phyloP scores from a whole-genome alignment of 108 stramenopile species.

The Ochromonas danica region DNA sequence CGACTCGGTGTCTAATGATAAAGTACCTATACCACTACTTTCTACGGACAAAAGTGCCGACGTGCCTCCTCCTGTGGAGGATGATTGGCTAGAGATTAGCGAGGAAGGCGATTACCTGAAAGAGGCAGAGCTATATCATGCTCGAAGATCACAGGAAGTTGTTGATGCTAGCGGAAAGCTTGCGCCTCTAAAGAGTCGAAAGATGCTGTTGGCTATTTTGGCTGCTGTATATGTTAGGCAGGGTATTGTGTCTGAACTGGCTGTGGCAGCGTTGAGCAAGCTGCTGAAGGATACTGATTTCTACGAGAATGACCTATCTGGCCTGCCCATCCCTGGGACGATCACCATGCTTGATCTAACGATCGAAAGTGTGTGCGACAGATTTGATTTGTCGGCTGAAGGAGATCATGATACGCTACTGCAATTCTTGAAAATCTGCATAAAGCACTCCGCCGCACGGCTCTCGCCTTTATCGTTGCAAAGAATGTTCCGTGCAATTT shows the following conservation, averaged over 20 bases:
- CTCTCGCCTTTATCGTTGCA: background rate
- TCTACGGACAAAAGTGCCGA: background rate
- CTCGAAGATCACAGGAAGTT: background rate
- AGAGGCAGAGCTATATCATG: background rate
- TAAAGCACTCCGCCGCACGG: slow-evolving; percentile 1
- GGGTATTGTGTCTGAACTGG: slow-evolving; percentile 3
- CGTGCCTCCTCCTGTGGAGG: background rate
- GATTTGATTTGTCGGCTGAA: slow-evolving; percentile 20
- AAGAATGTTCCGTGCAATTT: slow-evolving; percentile 10
- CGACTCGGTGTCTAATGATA: background rate
- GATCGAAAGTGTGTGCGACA: background rate
- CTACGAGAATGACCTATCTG: background rate
- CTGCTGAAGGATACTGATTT: slow-evolving; percentile 27
- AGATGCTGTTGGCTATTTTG: slow-evolving; percentile 9
- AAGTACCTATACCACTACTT: background rate
- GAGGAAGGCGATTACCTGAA: background rate
- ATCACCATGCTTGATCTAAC: slow-evolving; percentile 30
- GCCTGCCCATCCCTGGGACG: background rate
- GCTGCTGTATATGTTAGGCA: slow-evolving; percentile 6
- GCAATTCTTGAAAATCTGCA: background rate
- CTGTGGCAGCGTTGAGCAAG: slow-evolving; percentile 6
- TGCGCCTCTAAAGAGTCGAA: slow-evolving; percentile 25
- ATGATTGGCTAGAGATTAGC: slow-evolving; percentile 25
- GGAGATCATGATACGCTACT: background rate
- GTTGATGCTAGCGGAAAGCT: slow-evolving; percentile 16